phyloP scores from a whole-genome alignment of 305 asterid genomes.

The Fraxinus albicans region DNA sequence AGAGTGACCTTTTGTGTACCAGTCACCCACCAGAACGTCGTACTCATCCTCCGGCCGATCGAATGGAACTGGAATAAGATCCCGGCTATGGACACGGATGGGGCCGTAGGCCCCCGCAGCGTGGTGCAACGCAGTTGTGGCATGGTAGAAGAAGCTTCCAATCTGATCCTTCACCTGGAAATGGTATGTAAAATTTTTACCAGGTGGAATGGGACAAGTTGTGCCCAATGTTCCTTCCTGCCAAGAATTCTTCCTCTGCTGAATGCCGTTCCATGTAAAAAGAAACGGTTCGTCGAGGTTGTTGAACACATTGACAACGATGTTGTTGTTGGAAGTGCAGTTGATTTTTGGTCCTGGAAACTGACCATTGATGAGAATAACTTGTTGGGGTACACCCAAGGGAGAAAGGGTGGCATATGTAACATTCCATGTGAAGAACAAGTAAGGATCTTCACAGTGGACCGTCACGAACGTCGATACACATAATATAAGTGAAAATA shows the following conservation, averaged over 20 bases:
- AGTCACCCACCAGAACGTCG: constrained; percentile 47
- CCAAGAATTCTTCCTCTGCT: constrained; percentile 72
- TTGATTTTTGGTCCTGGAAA: constrained; percentile 67
- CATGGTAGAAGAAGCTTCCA: constrained; percentile 51
- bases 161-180: constrained; percentile 72
- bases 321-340: constrained; percentile 59
- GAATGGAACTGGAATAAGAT: constrained; percentile 56
- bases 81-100: constrained; percentile 41
- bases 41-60: constrained; percentile 45
- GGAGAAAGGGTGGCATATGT: constrained; percentile 50
- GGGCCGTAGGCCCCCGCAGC: constrained; percentile 61
- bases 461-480: constrained; percentile 9
- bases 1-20: constrained; percentile 46
- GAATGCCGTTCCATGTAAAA: constrained; percentile 62
- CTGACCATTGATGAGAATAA: constrained; percentile 49
- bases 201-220: constrained; percentile 53
- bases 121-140: constrained; percentile 48
- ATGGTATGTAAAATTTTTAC: constrained; percentile 42
- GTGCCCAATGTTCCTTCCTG: constrained; percentile 55
- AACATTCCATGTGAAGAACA: constrained; percentile 43
- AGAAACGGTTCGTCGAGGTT: constrained; percentile 60
- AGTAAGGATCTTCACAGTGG: constrained; percentile 49
- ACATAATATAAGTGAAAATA: neutral
- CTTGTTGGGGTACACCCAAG: constrained; percentile 47
- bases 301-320: constrained; percentile 52